These are phyloP conservation scores for Petunia hybrid DNA, from an alignment of 305 asterid genomes.

Conservation along the genomic window DNA sequence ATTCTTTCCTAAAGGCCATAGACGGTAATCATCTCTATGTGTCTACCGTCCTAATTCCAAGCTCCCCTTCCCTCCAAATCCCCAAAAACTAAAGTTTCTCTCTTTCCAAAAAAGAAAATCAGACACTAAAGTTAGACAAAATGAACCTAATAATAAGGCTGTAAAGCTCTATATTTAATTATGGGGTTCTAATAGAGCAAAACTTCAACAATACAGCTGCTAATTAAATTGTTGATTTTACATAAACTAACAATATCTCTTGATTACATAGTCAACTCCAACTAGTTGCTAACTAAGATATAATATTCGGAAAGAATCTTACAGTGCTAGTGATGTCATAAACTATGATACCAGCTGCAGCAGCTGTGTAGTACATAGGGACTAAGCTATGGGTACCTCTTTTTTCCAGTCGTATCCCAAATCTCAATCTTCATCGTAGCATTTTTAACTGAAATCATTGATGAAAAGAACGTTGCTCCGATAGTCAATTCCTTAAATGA, in stretches of 20 bases:
- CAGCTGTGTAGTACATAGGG: constrained; percentile 91
- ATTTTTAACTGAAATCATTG: constrained; percentile 75
- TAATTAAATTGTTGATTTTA: background rate
- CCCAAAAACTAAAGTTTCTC: no score
- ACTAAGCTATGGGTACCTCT: constrained; percentile 96
- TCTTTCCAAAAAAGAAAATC: background rate
- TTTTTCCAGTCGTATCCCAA: constrained; percentile 99
- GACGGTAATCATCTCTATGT: no score
- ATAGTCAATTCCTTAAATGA: constrained; percentile 81
- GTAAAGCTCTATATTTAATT: background rate
- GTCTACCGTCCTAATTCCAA: background rate
- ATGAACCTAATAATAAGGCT: background rate
- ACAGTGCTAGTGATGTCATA: constrained; percentile 86
- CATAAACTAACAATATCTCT: background rate
- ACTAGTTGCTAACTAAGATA: background rate
- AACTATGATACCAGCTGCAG: constrained; percentile 91
- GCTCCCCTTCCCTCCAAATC: background rate
- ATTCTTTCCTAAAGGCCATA: no score
- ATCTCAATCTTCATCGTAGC: constrained; percentile 91
- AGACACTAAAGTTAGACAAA: background rate
- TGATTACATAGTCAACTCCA: background rate
- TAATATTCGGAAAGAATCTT: constrained; percentile 37
- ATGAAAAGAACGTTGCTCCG: constrained; percentile 95
- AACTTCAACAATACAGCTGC: background rate
- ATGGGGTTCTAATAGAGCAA: background rate